phyloP scores from a whole-genome alignment of 257 asterid species.

The Solanum peruvianum region DNA sequence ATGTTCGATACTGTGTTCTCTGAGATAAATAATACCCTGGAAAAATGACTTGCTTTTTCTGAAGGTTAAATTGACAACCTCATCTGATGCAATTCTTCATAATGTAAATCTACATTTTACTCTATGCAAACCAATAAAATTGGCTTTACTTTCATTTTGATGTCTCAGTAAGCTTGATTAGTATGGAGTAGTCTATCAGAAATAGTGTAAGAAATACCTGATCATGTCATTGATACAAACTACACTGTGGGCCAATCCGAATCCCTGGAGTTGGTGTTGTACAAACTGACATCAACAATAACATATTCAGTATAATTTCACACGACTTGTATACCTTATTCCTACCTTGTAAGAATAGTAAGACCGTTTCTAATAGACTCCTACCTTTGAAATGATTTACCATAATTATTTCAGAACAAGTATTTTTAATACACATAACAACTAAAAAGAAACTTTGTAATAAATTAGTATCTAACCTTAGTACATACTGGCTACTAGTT shows the following conservation, averaged over 20 bases:
- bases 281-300: not conserved
- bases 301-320: too few species aligned
- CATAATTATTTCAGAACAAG: not conserved
- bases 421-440: too few species aligned
- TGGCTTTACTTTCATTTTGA: not conserved
- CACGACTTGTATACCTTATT: not conserved
- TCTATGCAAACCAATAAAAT: not conserved
- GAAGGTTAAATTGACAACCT: not conserved
- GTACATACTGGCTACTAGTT: not conserved
- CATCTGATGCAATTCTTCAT: not conserved
- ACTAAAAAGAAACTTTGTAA: not conserved
- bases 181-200: not conserved
- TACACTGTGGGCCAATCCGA: not conserved
- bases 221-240: not conserved
- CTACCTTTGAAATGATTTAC: not conserved
- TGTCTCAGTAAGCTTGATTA: not conserved
- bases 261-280: not conserved
- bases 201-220: not conserved
- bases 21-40: not conserved
- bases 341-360: not conserved
- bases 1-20: not conserved
- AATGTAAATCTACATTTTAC: not conserved
- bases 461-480: too few species aligned
- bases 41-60: not conserved
- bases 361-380: not conserved